phyloP scores from a whole-genome alignment of 495 filamentous ascomycete species.

The Durotheca rogersii region DNA sequence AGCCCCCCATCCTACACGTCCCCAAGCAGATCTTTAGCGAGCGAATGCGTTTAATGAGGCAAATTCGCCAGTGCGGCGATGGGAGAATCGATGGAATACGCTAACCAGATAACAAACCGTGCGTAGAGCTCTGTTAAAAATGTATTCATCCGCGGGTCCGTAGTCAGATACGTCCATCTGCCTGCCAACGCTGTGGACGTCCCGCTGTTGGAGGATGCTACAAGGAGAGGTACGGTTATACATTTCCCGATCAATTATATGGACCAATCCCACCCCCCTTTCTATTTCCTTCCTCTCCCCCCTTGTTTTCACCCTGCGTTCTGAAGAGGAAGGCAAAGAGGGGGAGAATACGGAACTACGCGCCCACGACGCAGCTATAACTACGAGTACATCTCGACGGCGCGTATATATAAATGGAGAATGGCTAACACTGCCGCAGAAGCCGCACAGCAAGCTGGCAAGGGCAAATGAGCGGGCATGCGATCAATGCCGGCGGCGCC shows the following conservation, averaged over 20 bases:
- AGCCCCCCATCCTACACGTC: not conserved
- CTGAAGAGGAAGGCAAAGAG: too few species aligned
- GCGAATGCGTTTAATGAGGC: too few species aligned
- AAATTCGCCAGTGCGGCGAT: too few species aligned
- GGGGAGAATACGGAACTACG: too few species aligned
- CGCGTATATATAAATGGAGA: not conserved
- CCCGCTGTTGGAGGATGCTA: conserved; percentile 90
- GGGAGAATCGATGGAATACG: too few species aligned
- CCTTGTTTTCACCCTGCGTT: not conserved
- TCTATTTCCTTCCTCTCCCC: not conserved
- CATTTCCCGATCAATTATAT: too few species aligned
- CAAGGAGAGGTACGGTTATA: conserved; percentile 90
- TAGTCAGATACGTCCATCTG: conserved; percentile 93
- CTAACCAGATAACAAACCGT: too few species aligned
- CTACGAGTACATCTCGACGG: too few species aligned
- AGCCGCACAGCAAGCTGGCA: conserved; percentile 45
- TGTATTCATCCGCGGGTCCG: conserved; percentile 95
- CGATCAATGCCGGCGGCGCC: too few species aligned
- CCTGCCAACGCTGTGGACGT: conserved; percentile 87
- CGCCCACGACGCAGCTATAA: too few species aligned
- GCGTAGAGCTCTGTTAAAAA: conserved; percentile 81
- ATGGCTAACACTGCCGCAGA: conserved; percentile 33
- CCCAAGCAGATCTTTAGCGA: too few species aligned
- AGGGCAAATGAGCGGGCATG: conserved; percentile 47
- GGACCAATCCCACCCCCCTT: too few species aligned